phyloP scores from a whole-genome alignment of 257 asterid species.

The Leptodermis oblonga region DNA sequence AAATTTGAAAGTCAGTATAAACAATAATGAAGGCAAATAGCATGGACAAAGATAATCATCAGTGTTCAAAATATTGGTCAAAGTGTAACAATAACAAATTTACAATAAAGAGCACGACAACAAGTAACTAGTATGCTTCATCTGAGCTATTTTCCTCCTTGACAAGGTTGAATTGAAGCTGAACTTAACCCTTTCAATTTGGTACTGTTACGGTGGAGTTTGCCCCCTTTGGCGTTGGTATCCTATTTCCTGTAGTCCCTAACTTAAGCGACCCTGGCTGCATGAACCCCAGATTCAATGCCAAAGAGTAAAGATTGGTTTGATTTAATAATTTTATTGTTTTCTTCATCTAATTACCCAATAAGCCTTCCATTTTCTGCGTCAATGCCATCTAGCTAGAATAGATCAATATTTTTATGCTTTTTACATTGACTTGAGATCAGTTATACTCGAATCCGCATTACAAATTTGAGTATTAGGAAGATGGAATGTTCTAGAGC shows the following conservation, averaged over 20 bases:
- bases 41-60: background rate
- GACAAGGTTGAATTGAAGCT: too few relatives aligned
- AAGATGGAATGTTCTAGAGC: background rate
- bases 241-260: background rate
- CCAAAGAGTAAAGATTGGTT: background rate
- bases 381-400: background rate
- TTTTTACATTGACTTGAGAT: background rate
- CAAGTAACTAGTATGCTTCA: background rate
- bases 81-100: background rate
- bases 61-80: background rate
- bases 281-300: background rate
- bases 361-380: too few relatives aligned
- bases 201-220: too few relatives aligned
- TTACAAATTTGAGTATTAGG: background rate
- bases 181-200: too few relatives aligned
- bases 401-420: background rate
- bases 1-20: background rate
- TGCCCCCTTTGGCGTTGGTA: background rate
- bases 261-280: background rate
- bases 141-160: too few relatives aligned
- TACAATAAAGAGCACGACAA: too few relatives aligned
- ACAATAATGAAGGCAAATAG: background rate
- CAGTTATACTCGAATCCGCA: background rate
- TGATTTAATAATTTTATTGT: too few relatives aligned
- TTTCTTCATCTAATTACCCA: background rate